Conservation (phyloP, 2,329 filamentous ascomycete species). For the Phaeoacremonium minimum region DNA sequence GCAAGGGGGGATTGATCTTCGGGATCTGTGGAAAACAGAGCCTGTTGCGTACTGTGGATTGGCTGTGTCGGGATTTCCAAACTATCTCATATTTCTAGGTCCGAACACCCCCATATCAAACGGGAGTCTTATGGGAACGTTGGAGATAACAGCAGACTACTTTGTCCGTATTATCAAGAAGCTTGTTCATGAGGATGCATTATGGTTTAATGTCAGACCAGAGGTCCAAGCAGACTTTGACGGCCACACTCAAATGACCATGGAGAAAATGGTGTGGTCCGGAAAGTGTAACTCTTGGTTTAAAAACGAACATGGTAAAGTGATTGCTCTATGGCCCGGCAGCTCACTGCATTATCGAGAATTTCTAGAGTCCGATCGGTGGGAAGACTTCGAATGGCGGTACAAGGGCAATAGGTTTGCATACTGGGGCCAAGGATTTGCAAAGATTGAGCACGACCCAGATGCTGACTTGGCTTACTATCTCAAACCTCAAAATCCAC, state of each 20-base stretch:
- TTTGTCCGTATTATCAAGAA: constrained; percentile 18
- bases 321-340: constrained; percentile 36
- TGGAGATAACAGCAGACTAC: constrained; percentile 20
- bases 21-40: constrained; percentile 12
- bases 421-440: not conserved
- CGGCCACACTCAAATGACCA: constrained; percentile 32
- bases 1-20: constrained; percentile 9
- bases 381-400: constrained; percentile 18
- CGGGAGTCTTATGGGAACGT: constrained; percentile 16
- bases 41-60: constrained; percentile 22
- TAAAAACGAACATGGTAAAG: constrained; percentile 28
- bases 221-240: constrained; percentile 41
- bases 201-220: constrained; percentile 12
- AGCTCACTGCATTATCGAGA: constrained; percentile 42
- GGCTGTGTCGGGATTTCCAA: constrained; percentile 18
- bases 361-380: constrained; percentile 22
- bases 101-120: constrained; percentile 23
- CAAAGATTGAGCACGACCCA: not conserved
- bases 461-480: not conserved
- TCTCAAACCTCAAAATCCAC: too few species aligned
- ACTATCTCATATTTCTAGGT: constrained; percentile 23
- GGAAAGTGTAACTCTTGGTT: constrained; percentile 38
- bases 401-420: not conserved
- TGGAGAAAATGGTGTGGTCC: constrained; percentile 36
- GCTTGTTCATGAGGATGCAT: constrained; percentile 13